These are phyloP conservation scores for Paraconiothyrium sp. DNA, from an alignment of 2,329 filamentous ascomycete genomes.

Conservation along the genomic window DNA sequence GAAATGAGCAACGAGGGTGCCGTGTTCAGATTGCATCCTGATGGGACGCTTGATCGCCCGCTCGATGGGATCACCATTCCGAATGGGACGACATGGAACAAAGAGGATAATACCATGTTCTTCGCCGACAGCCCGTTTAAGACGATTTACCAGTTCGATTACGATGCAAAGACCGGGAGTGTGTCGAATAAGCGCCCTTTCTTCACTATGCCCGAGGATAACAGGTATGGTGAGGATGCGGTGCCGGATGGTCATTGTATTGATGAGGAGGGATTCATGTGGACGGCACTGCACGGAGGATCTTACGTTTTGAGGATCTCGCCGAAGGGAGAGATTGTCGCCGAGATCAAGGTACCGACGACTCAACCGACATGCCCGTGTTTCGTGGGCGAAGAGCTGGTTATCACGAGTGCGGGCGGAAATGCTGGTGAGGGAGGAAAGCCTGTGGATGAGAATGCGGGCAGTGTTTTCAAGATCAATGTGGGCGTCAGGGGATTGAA, in stretches of 20 bases:
- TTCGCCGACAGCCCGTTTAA: constrained; percentile 80
- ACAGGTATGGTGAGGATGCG: constrained; percentile 53
- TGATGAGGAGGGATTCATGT: constrained; percentile 85
- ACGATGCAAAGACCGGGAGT: constrained; percentile 69
- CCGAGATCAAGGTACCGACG: constrained; percentile 79
- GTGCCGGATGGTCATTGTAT: constrained; percentile 86
- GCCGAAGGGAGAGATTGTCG: constrained; percentile 74
- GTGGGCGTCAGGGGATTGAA: constrained; percentile 73
- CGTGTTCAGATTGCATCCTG: constrained; percentile 75
- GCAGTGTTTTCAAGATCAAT: constrained; percentile 78
- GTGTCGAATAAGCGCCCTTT: constrained; percentile 76
- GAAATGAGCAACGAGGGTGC: constrained; percentile 64
- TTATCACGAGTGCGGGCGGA: constrained; percentile 76
- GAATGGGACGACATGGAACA: constrained; percentile 85
- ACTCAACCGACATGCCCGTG: constrained; percentile 81
- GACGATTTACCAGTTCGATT: constrained; percentile 79
- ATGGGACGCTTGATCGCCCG: constrained; percentile 67
- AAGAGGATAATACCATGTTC: constrained; percentile 77
- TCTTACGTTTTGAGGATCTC: constrained; percentile 78
- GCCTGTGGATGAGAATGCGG: constrained; percentile 70
- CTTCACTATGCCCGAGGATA: constrained; percentile 72
- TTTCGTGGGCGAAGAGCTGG: constrained; percentile 78
- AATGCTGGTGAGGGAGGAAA: constrained; percentile 63
- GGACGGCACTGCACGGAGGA: constrained; percentile 87
- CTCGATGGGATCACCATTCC: constrained; percentile 77